phyloP scores from a whole-genome alignment of 495 filamentous ascomycete species.

The Neurospora sp. region DNA sequence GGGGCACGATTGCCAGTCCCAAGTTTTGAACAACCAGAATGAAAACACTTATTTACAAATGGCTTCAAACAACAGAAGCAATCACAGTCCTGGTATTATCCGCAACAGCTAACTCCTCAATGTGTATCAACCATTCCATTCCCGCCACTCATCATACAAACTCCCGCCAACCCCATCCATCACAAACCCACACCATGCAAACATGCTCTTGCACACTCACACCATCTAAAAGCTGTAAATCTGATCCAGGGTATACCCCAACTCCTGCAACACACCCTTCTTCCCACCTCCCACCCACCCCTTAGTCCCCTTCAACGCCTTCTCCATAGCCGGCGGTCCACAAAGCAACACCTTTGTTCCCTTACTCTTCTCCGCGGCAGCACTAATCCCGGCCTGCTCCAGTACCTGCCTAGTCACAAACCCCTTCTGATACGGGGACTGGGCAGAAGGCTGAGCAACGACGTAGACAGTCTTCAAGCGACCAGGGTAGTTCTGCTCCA shows the following conservation, averaged over 20 bases:
- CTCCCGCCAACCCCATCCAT: not conserved
- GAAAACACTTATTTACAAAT: not conserved
- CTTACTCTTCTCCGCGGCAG: slow-evolving; percentile 14
- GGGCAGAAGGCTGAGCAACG: slow-evolving; percentile 37
- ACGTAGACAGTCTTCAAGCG: slow-evolving; percentile 52
- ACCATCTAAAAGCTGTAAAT: slow-evolving; percentile 41
- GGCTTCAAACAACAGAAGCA: not conserved
- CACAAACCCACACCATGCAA: not conserved
- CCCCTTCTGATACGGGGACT: slow-evolving; percentile 39
- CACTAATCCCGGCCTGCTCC: slow-evolving; percentile 31
- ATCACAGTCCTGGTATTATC: not conserved
- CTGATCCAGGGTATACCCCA: slow-evolving; percentile 46
- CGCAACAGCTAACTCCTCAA: not conserved
- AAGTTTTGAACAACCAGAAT: not conserved
- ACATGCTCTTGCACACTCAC: not conserved
- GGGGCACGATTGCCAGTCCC: not conserved
- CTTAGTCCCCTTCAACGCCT: slow-evolving; percentile 38
- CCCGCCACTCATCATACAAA: not conserved
- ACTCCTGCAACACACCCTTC: slow-evolving; percentile 35
- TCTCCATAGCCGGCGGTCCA: slow-evolving; percentile 54
- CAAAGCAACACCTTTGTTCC: slow-evolving; percentile 53
- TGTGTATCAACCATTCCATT: not conserved
- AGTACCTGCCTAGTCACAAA: slow-evolving; percentile 48
- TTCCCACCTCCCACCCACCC: slow-evolving; percentile 7
- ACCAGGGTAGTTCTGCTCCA: slow-evolving; percentile 42